Evolutionary conservation across 1,284 basidiomycete species (phyloP), one percentile per base, ranked within the genome.

Genomic region (Meripilus lineatus): DNA sequence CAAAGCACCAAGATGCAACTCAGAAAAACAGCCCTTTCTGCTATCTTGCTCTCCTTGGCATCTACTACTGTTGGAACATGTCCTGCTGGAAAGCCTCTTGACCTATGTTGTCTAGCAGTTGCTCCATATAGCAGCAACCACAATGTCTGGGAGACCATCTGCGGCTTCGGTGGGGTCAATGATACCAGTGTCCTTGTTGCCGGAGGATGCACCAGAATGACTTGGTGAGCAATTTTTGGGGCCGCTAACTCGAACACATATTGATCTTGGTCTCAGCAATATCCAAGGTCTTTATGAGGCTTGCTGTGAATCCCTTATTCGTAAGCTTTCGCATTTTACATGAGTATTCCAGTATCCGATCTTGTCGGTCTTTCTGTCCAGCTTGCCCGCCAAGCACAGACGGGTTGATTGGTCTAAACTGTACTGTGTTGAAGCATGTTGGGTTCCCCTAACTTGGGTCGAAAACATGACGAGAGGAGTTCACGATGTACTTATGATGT

Each of bases 91-190:
- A 40, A 44, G 26, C 38, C 50, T 3, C 33, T 40, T n/a, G 38
- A 41, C 23, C 24, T 51, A 3, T 51, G 50, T 46, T 51, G 50
- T 22, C 21, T 33, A 20, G 33, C 44, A 4, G 37, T 51, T 13
- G 50, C 40, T 5, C 40, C 40, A 14, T 51, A 43, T 32, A 38
- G 34, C 38, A 30, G 35, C 22, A 51, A 51, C 40, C 37, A 40
- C 3, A 45, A 37, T 14, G 50, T 51, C 2, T 51, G 50, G 50
- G 37, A 24, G 6, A 42, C 35, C 37, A 42, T 51, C 5, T 51
- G 50, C 33, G 47, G 47, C 15, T 45, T 51, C 26, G 22, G 21
- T 20, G 46, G 41, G 4, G 41, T 42, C 32, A 40, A 40, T 1
- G 44, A 43, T 25, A 41, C 50, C 3, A 42, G 38, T 24, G 42